Percentiles rank a stretch among this genome's conserved stretches.
phyloP scores from a whole-genome alignment of 2,329 filamentous ascomycete species.

The Nannizziopsis arthrosporioides region DNA sequence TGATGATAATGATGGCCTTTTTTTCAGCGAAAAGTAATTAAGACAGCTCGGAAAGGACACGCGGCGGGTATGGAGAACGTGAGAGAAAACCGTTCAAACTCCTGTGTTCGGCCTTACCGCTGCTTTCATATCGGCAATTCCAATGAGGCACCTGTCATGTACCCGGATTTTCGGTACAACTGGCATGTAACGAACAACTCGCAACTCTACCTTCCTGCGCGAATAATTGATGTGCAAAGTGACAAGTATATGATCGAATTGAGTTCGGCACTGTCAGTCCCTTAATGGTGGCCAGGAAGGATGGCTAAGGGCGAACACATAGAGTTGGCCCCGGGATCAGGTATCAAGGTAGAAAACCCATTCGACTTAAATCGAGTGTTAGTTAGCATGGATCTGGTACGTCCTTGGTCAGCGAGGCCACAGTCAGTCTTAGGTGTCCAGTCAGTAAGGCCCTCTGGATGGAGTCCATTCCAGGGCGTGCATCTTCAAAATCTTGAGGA shows the following conservation, averaged over 20 bases:
- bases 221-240: neutral
- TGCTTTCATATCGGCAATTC: too few relatives aligned
- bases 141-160: too few relatives aligned
- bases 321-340: slow-evolving; percentile 14
- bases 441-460: slow-evolving; percentile 15
- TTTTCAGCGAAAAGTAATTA: too few relatives aligned
- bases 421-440: slow-evolving; percentile 14
- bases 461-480: slow-evolving; percentile 16
- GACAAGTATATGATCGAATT: slow-evolving; percentile 16
- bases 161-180: too few relatives aligned
- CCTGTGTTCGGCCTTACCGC: too few relatives aligned
- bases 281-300: slow-evolving; percentile 15
- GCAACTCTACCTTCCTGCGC: too few relatives aligned
- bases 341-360: slow-evolving; percentile 15
- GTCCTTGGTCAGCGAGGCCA: slow-evolving; percentile 14
- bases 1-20: too few relatives aligned
- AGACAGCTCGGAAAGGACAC: too few relatives aligned
- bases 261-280: slow-evolving; percentile 15
- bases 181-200: too few relatives aligned
- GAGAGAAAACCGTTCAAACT: too few relatives aligned
- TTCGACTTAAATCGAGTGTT: slow-evolving; percentile 15
- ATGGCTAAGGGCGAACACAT: slow-evolving; percentile 13
- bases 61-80: too few relatives aligned
- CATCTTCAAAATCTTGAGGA: slow-evolving; percentile 5
- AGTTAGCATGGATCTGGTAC: slow-evolving; percentile 15